Conservation (phyloP, 1,139 yeast species). For the Scheffersomyces segobiensis region DNA sequence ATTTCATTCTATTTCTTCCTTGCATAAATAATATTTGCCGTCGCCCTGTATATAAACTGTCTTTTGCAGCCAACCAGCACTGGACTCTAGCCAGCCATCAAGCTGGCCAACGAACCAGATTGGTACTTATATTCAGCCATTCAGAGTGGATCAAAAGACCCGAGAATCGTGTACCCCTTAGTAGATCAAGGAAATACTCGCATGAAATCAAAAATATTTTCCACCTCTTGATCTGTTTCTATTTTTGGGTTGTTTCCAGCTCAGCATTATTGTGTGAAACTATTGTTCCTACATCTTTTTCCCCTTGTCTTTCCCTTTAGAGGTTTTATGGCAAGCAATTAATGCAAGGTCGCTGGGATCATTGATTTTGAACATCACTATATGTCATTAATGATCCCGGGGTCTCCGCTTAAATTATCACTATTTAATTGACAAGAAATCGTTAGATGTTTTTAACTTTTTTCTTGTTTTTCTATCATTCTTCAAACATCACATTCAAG, state of each 20-base stretch:
- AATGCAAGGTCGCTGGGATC: neutral
- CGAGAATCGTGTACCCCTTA: neutral
- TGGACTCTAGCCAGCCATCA: neutral
- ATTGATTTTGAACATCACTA: neutral
- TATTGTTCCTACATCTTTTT: neutral
- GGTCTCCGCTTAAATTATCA: neutral
- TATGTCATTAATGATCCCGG: neutral
- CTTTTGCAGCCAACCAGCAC: neutral
- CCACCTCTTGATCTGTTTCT: neutral
- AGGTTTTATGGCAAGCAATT: neutral
- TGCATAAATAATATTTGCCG: neutral
- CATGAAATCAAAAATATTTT: neutral
- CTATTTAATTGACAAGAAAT: neutral
- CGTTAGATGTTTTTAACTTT: neutral
- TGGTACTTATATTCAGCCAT: neutral
- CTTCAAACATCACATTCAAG: neutral
- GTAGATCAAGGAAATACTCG: neutral
- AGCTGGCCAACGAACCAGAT: neutral
- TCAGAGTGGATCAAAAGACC: neutral
- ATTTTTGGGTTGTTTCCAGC: neutral
- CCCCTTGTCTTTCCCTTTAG: neutral
- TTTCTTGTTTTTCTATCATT: neutral
- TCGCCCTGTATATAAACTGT: neutral
- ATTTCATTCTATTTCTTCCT: neutral
- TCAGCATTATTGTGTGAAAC: neutral